These are phyloP conservation scores for Pueraria montana DNA, from an alignment of 306 rosid genomes.

Conservation along the genomic window DNA sequence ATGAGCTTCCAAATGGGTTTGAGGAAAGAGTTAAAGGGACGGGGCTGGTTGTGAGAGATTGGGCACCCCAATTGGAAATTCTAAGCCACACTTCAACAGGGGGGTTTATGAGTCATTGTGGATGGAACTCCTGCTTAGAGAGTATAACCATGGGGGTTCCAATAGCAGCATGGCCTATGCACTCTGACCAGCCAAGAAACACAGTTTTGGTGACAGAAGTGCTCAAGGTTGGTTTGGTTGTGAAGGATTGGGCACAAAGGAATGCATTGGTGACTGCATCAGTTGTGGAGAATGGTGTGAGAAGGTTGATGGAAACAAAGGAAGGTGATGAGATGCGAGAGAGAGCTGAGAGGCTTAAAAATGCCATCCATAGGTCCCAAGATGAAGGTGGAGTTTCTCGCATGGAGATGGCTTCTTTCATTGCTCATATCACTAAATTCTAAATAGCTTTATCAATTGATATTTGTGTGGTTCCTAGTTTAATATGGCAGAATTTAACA, in stretches of 20 bases:
- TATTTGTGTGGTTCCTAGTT: no score
- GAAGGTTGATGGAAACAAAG: slow-evolving; percentile 52
- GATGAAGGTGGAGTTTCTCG: slow-evolving; percentile 59
- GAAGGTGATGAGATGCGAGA: slow-evolving; percentile 63
- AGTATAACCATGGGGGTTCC: slow-evolving; percentile 49
- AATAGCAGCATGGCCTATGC: slow-evolving; percentile 53
- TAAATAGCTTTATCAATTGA: no score
- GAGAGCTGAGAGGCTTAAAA: slow-evolving; percentile 53
- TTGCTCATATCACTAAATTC: slow-evolving; percentile 66
- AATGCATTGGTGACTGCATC: slow-evolving; percentile 47
- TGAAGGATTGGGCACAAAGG: slow-evolving; percentile 53
- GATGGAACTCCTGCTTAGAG: slow-evolving; percentile 49
- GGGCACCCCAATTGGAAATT: slow-evolving; percentile 54
- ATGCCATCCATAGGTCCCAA: slow-evolving; percentile 43
- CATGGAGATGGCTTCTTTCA: slow-evolving; percentile 65
- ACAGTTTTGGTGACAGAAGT: slow-evolving; percentile 20
- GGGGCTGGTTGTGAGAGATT: slow-evolving; percentile 44
- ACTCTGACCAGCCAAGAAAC: slow-evolving; percentile 50
- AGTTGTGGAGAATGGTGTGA: slow-evolving; percentile 49
- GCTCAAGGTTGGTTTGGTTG: slow-evolving; percentile 43
- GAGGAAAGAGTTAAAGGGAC: slow-evolving; percentile 18
- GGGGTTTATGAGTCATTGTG: slow-evolving; percentile 52
- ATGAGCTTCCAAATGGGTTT: slow-evolving; percentile 40
- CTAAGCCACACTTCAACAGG: slow-evolving; percentile 47
- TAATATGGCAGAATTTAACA: neutral